Percentiles rank a stretch among this genome's conserved stretches.
These are phyloP conservation scores for Apiotrichum porosum DNA, from an alignment of 1,284 basidiomycete species.

Conservation along the genomic window DNA sequence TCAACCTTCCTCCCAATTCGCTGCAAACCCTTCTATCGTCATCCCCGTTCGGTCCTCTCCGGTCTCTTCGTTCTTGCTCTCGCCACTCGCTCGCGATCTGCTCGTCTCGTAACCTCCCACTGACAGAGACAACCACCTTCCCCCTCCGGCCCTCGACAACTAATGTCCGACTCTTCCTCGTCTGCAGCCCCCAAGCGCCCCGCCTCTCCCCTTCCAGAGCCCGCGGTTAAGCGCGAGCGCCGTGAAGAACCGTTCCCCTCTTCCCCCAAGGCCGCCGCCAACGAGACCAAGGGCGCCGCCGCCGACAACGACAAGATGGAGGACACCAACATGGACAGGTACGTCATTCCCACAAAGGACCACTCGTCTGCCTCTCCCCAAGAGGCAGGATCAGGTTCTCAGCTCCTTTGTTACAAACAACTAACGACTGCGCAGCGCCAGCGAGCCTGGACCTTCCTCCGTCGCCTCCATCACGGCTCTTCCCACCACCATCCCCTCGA, in stretches of 20 bases:
- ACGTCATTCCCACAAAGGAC: no score
- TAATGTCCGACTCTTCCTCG: conserved; percentile 23
- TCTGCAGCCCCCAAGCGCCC: conserved; percentile 35
- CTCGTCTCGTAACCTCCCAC: conserved; percentile 1
- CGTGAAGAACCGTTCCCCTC: conserved; percentile 20
- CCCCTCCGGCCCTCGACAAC: no score
- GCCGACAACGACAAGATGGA: conserved; percentile 24
- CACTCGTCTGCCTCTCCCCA: no score
- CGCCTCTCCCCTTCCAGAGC: conserved; percentile 28
- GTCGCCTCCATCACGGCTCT: conserved; percentile 21
- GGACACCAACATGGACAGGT: conserved; percentile 38
- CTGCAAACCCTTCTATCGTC: background rate
- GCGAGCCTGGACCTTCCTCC: conserved; percentile 30
- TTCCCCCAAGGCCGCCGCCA: conserved; percentile 5
- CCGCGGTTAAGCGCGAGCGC: conserved; percentile 24
- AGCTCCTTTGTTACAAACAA: no score
- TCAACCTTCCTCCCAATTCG: background rate
- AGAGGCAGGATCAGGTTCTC: no score
- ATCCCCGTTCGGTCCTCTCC: background rate
- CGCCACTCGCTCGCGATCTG: conserved; percentile 1
- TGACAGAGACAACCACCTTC: conserved; percentile 7
- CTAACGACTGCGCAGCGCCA: conserved; percentile 15
- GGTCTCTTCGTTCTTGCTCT: no score
- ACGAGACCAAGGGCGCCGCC: conserved; percentile 2
- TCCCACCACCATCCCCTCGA: conserved; percentile 29